phyloP scores from a whole-genome alignment of 2,329 filamentous ascomycete genomes.

The Arthrobotrys conoides region DNA sequence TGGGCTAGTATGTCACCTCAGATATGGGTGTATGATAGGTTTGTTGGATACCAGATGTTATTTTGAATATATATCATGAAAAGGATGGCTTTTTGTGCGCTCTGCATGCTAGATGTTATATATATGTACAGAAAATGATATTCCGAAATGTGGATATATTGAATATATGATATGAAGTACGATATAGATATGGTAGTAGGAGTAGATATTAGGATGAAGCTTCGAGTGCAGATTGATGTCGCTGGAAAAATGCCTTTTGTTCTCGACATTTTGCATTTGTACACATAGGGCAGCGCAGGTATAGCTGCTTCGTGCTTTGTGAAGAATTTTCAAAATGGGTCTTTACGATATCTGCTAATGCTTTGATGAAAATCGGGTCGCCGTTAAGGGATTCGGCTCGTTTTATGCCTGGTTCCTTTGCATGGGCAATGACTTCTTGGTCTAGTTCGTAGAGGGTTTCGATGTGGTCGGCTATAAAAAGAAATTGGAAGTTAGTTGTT shows the following conservation, averaged over 20 bases:
- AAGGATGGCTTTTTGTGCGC: background rate
- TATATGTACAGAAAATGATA: conserved; percentile 11
- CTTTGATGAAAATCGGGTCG: conserved; percentile 88
- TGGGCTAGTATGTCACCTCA: background rate
- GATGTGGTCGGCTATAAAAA: conserved; percentile 82
- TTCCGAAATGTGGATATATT: background rate
- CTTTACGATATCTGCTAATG: conserved; percentile 87
- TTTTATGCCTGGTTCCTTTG: conserved; percentile 83
- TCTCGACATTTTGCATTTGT: conserved; percentile 89
- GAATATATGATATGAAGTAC: no score
- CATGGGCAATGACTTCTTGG: conserved; percentile 92
- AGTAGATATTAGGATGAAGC: background rate
- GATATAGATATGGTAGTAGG: background rate
- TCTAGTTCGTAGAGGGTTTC: conserved; percentile 97
- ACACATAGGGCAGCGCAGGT: conserved; percentile 90
- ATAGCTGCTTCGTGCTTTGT: conserved; percentile 87
- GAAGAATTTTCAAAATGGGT: conserved; percentile 79
- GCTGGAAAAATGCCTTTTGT: conserved; percentile 70
- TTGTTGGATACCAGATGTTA: background rate
- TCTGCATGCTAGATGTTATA: background rate
- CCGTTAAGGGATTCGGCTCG: conserved; percentile 93
- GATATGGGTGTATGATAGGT: conserved; percentile 38
- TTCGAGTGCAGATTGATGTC: conserved; percentile 39
- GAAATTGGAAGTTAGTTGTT: background rate
- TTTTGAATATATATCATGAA: background rate